Conservation (phyloP, 1,284 basidiomycete species). For the Cutaneotrichosporon sp. region DNA sequence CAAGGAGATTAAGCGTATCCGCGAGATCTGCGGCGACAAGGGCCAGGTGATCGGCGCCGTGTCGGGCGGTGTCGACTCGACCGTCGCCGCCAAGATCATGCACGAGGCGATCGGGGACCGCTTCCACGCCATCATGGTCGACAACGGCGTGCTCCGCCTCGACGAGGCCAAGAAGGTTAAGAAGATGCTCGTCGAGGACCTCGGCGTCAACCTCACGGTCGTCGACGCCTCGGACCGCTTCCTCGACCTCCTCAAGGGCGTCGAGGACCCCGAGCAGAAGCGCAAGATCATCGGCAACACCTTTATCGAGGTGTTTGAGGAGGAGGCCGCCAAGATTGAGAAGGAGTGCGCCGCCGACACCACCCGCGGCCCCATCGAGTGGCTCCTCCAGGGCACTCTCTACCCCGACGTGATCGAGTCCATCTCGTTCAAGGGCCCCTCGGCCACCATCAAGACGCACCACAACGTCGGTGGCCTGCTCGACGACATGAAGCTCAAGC, state of each 20-base stretch:
- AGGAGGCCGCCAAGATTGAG: conserved; percentile 88
- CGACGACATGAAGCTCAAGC: conserved; percentile 97
- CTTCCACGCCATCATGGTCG: conserved; percentile 99
- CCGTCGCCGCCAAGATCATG: conserved; percentile 98
- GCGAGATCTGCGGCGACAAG: conserved; percentile 90
- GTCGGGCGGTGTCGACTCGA: conserved; percentile 96
- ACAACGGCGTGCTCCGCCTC: conserved; percentile 93
- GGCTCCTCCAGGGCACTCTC: conserved; percentile 96
- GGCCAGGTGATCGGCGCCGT: conserved; percentile 98
- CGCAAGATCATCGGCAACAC: conserved; percentile 99
- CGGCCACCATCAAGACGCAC: conserved; percentile 99
- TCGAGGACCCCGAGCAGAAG: conserved; percentile 97
- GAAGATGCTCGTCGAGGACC: conserved; percentile 88
- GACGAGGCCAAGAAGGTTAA: conserved; percentile 94
- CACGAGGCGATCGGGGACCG: conserved; percentile 98
- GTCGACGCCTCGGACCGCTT: conserved; percentile 95
- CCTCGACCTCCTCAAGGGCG: conserved; percentile 79
- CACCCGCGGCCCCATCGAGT: conserved; percentile 89
- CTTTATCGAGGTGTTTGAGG: conserved; percentile 97
- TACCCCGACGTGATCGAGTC: conserved; percentile 99
- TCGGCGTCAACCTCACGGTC: conserved; percentile 95
- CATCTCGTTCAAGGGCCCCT: conserved; percentile 99
- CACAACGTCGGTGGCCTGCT: conserved; percentile 98
- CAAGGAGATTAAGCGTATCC: conserved; percentile 93
- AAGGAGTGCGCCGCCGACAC: conserved; percentile 65